A percentile compares a stretch with the other conserved stretches of the same genome.
Conservation (phyloP, 1,284 basidiomycete genomes). For the Ustilago sp. region DNA sequence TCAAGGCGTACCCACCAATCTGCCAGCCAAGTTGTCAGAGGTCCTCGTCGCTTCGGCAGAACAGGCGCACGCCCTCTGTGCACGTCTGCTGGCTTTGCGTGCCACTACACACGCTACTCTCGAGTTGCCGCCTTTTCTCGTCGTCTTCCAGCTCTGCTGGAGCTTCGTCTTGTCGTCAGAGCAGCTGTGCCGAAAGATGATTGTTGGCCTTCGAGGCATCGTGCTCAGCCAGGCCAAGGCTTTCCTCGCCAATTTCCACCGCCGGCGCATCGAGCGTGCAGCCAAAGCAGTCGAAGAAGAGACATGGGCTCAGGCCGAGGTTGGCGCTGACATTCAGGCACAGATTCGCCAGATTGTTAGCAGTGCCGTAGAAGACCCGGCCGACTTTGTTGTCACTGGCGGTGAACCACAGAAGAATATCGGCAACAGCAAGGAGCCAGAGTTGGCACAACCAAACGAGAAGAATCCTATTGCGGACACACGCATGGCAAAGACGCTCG, state of each 20-base stretch:
- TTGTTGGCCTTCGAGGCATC: constrained; percentile 79
- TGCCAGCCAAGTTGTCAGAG: constrained; percentile 75
- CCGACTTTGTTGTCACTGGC: constrained; percentile 71
- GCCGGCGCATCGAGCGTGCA: constrained; percentile 81
- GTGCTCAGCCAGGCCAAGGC: constrained; percentile 78
- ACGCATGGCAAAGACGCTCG: constrained; percentile 75
- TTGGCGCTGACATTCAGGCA: constrained; percentile 77
- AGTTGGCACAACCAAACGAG: constrained; percentile 1
- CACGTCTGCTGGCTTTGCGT: constrained; percentile 81
- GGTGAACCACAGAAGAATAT: constrained; percentile 5
- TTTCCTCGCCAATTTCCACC: constrained; percentile 88
- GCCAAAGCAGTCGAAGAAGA: constrained; percentile 93
- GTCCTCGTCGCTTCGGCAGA: constrained; percentile 84
- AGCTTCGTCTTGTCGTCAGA: constrained; percentile 88
- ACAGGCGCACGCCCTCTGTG: constrained; percentile 82
- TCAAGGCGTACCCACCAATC: constrained; percentile 66
- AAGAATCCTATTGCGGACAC: background rate
- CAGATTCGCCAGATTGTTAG: constrained; percentile 81
- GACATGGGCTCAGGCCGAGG: constrained; percentile 85
- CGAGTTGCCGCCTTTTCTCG: constrained; percentile 80
- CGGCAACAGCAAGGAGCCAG: background rate
- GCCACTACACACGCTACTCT: constrained; percentile 77
- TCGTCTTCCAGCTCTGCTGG: constrained; percentile 87
- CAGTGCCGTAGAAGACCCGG: constrained; percentile 83
- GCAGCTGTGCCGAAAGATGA: constrained; percentile 85